phyloP scores from a whole-genome alignment of 2,329 filamentous ascomycete species.

The Trichoderma aggressivum region DNA sequence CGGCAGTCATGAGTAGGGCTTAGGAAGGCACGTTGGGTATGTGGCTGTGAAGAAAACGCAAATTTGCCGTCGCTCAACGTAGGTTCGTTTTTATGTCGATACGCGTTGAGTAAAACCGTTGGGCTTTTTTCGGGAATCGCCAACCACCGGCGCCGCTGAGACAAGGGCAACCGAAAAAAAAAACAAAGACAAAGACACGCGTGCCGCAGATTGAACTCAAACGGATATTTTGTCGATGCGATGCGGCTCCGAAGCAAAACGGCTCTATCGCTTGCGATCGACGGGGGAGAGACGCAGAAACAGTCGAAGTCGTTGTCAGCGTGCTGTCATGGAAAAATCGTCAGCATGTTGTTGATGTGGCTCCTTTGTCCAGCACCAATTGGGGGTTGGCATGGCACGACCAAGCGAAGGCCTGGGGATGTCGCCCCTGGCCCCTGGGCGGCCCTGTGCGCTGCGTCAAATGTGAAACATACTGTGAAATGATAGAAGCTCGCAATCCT shows the following conservation, averaged over 20 bases:
- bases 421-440: background rate
- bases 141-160: background rate
- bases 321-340: slow-evolving; percentile 18
- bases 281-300: background rate
- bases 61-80: background rate
- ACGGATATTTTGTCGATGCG: background rate
- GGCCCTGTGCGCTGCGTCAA: slow-evolving; percentile 8
- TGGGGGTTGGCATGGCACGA: slow-evolving; percentile 23
- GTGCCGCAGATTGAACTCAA: background rate
- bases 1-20: slow-evolving; percentile 60
- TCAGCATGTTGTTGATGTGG: slow-evolving; percentile 19
- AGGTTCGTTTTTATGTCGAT: background rate
- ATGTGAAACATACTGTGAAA: slow-evolving; percentile 19
- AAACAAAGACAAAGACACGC: slow-evolving; percentile 4
- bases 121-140: background rate
- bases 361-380: slow-evolving; percentile 20
- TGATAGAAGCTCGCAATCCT: slow-evolving; percentile 26
- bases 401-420: slow-evolving; percentile 21
- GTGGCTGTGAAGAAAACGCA: background rate
- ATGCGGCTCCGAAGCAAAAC: background rate
- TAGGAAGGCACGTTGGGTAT: slow-evolving; percentile 21
- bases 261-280: slow-evolving; percentile 12
- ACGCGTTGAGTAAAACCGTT: slow-evolving; percentile 6
- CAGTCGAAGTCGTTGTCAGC: slow-evolving; percentile 4
- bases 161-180: background rate